Conservation (phyloP, 306 rosid species). For the Cucurbita ficifolia region DNA sequence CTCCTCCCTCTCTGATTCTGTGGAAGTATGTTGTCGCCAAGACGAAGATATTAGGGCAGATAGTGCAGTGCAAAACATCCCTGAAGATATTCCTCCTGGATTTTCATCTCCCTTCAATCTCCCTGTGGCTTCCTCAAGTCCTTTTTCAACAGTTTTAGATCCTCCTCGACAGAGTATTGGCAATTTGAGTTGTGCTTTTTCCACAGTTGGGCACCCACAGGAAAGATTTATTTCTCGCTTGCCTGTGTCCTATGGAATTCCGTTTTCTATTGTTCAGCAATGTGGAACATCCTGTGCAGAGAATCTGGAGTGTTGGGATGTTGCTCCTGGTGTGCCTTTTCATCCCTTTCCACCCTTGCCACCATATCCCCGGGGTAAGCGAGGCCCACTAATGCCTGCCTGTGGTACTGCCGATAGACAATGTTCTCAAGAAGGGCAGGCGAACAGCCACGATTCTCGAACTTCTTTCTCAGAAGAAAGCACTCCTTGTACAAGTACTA, state of each 20-base stretch:
- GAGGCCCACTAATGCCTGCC: slow-evolving; percentile 26
- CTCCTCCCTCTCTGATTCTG: slow-evolving; percentile 5
- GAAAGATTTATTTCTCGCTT: slow-evolving; percentile 53
- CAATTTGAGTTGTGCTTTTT: slow-evolving; percentile 19
- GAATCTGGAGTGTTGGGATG: slow-evolving; percentile 41
- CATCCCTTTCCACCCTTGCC: slow-evolving; percentile 89
- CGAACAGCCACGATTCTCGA: slow-evolving; percentile 17
- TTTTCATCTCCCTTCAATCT: slow-evolving; percentile 49
- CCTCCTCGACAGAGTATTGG: slow-evolving; percentile 17
- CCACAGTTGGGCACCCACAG: slow-evolving; percentile 53
- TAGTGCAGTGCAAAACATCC: slow-evolving; percentile 24
- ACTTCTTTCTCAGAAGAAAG: slow-evolving; percentile 31
- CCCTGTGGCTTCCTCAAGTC: slow-evolving; percentile 18
- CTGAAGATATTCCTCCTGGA: slow-evolving; percentile 87
- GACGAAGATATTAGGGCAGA: slow-evolving; percentile 20
- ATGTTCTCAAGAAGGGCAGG: slow-evolving; percentile 25
- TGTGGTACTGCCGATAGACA: slow-evolving; percentile 11
- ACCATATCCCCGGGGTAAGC: slow-evolving; percentile 34
- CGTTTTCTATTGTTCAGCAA: slow-evolving; percentile 47
- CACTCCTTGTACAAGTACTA: slow-evolving; percentile 34
- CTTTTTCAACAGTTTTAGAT: slow-evolving; percentile 18
- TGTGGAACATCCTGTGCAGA: slow-evolving; percentile 45
- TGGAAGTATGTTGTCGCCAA: slow-evolving; percentile 12
- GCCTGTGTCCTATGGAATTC: slow-evolving; percentile 81
- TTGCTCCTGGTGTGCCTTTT: slow-evolving; percentile 89